phyloP scores from a whole-genome alignment of 768 basidiomycete genomes.

The Favolaschia claudopus region DNA sequence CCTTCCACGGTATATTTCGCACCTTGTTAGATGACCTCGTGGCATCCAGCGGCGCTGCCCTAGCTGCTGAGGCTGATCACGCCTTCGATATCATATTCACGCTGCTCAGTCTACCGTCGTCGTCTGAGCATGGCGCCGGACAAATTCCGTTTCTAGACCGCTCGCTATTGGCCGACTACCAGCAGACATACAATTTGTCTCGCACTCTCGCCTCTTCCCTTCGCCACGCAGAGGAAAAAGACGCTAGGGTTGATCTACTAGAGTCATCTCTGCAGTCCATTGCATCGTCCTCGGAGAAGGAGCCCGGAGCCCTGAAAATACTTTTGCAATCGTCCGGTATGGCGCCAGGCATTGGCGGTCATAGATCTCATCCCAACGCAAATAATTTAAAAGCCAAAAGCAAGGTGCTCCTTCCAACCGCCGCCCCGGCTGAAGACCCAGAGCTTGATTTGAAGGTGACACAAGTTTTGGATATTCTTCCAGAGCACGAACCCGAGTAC shows the following conservation, averaged over 20 bases:
- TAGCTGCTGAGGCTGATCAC: slow-evolving; percentile 57
- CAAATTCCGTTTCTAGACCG: slow-evolving; percentile 70
- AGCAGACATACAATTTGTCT: slow-evolving; percentile 68
- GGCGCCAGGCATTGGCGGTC: slow-evolving; percentile 46
- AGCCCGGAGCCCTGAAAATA: slow-evolving; percentile 68
- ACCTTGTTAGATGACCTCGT: slow-evolving; percentile 59
- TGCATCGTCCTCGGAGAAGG: slow-evolving; percentile 35
- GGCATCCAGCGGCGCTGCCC: slow-evolving; percentile 47
- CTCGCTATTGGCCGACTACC: slow-evolving; percentile 75
- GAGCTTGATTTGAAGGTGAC: slow-evolving; percentile 65
- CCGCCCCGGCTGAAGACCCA: slow-evolving; percentile 39
- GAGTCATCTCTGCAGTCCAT: slow-evolving; percentile 58
- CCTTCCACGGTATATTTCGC: slow-evolving; percentile 66
- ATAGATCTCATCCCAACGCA: slow-evolving; percentile 33
- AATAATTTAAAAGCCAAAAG: slow-evolving; percentile 61
- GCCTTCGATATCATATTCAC: slow-evolving; percentile 67
- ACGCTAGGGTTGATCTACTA: slow-evolving; percentile 64
- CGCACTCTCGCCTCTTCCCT: slow-evolving; percentile 55
- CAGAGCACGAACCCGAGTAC: slow-evolving; percentile 63
- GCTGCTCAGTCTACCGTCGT: slow-evolving; percentile 56
- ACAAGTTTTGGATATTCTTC: slow-evolving; percentile 81
- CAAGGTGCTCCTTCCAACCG: slow-evolving; percentile 35
- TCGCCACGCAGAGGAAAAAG: slow-evolving; percentile 55
- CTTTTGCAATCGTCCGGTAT: slow-evolving; percentile 69
- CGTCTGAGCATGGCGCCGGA: slow-evolving; percentile 36